These are phyloP conservation scores for Crithidia sp. DNA, from an alignment of 208 protist genomes.

Conservation along the genomic window DNA sequence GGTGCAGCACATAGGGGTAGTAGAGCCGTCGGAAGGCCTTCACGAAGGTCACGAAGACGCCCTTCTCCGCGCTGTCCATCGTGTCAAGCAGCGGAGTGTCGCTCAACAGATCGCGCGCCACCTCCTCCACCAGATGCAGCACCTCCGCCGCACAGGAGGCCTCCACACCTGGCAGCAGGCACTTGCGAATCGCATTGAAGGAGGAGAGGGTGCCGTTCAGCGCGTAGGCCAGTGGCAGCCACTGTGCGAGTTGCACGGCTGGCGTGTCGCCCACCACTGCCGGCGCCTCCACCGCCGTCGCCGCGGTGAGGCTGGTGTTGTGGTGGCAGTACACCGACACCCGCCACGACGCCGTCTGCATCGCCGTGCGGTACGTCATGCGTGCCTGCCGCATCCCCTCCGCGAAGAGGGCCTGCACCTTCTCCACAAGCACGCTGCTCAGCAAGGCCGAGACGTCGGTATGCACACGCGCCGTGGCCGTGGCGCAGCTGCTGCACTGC, in stretches of 20 bases:
- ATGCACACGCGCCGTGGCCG: slow-evolving; percentile 45
- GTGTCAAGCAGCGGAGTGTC: slow-evolving; percentile 62
- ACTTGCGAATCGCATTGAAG: slow-evolving; percentile 82
- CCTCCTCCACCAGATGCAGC: slow-evolving; percentile 46
- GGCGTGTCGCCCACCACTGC: slow-evolving; percentile 23
- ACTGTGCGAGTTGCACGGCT: slow-evolving; percentile 56
- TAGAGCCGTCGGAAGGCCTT: slow-evolving; percentile 67
- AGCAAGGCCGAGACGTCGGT: slow-evolving; percentile 62
- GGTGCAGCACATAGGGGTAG: slow-evolving; percentile 63
- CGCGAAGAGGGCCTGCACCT: slow-evolving; percentile 63
- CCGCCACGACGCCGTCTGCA: slow-evolving; percentile 67
- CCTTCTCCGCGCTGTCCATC: slow-evolving; percentile 57
- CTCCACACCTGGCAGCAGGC: slow-evolving; percentile 63
- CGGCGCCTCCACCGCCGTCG: slow-evolving; percentile 10
- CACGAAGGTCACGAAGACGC: slow-evolving; percentile 55
- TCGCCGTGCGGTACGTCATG: slow-evolving; percentile 61
- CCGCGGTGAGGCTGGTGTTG: slow-evolving; percentile 14
- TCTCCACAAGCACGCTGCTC: slow-evolving; percentile 41
- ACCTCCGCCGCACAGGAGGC: slow-evolving; percentile 51
- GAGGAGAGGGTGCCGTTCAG: slow-evolving; percentile 78
- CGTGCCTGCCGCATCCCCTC: slow-evolving; percentile 60
- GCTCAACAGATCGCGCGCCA: slow-evolving; percentile 60
- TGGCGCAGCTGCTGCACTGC: slow-evolving; percentile 58
- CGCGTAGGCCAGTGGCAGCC: slow-evolving; percentile 82
- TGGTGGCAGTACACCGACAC: slow-evolving; percentile 30